Evolutionary conservation across 805 yeast genomes (phyloP).

Genomic region (Teunomyces kruisii): DNA sequence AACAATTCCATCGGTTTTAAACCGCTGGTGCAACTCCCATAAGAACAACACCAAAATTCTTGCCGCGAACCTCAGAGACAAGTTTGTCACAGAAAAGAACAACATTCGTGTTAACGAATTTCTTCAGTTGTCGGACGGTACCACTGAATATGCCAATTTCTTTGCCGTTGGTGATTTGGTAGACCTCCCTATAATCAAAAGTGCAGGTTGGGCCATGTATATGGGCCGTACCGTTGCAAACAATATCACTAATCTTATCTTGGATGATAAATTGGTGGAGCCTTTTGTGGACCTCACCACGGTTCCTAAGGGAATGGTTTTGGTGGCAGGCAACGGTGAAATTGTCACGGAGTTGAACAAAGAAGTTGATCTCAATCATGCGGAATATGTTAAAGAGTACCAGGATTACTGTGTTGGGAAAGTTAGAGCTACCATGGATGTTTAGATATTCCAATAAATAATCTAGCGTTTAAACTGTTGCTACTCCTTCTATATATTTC

Average conservation of each 20-base stretch:
- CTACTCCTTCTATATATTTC: conserved; percentile 8
- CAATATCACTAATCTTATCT: conserved; percentile 29
- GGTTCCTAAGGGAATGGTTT: conserved; percentile 43
- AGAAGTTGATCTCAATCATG: conserved; percentile 31
- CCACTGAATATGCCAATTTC: conserved; percentile 19
- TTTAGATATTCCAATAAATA: conserved; percentile 3
- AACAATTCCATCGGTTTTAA: conserved; percentile 27
- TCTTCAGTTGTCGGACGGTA: conserved; percentile 29
- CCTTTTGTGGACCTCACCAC: conserved; percentile 29
- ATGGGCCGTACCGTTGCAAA: conserved; percentile 42
- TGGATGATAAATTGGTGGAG: conserved; percentile 32
- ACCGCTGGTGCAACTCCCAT: conserved; percentile 38
- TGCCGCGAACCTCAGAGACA: conserved; percentile 14
- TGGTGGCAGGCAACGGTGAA: conserved; percentile 40
- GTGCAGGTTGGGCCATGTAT: conserved; percentile 47
- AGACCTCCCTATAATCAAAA: conserved; percentile 40
- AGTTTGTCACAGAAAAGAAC: conserved; percentile 26
- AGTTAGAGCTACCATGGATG: conserved; percentile 34
- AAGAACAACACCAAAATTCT: conserved; percentile 33
- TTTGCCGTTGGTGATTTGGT: conserved; percentile 42
- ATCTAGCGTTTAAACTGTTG: not conserved
- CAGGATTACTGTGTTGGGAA: conserved; percentile 44
- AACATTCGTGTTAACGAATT: conserved; percentile 37
- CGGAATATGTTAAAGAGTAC: conserved; percentile 36
- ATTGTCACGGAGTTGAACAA: conserved; percentile 37